Conservation (phyloP, 306 rosid species). For the Crataegus laevigata region DNA sequence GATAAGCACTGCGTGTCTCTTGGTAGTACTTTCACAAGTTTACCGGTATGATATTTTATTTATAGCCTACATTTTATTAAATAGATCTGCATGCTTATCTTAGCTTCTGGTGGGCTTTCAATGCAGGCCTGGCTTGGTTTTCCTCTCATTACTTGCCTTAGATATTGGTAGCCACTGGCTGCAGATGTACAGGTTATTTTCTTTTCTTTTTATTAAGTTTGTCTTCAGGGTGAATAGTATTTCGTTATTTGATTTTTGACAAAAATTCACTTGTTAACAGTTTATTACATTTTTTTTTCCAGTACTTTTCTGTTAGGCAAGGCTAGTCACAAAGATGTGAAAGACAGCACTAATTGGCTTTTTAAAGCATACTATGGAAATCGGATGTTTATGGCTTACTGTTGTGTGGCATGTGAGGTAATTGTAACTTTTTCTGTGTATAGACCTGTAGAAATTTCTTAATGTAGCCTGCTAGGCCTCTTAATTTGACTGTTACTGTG, state of each 20-base stretch:
- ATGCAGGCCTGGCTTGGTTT: conserved; percentile 81
- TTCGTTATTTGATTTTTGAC: background rate
- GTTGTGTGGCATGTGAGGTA: conserved; percentile 95
- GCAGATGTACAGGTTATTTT: conserved; percentile 86
- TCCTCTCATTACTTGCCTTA: conserved; percentile 81
- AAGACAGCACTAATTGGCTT: conserved; percentile 95
- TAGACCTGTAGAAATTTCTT: background rate
- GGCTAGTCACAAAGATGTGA: conserved; percentile 94
- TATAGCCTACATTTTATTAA: conserved; percentile 3
- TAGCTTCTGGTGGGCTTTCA: conserved; percentile 26
- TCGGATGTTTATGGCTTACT: conserved; percentile 94
- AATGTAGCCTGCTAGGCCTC: background rate
- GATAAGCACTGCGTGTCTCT: conserved; percentile 95
- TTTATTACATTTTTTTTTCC: conserved; percentile 24
- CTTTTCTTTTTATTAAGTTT: background rate
- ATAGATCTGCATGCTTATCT: conserved; percentile 20
- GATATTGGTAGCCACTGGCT: conserved; percentile 99
- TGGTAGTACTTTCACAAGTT: conserved; percentile 83
- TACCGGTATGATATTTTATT: conserved; percentile 50
- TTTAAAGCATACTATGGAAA: conserved; percentile 86
- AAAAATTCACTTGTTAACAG: conserved; percentile 4
- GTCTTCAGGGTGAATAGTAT: background rate
- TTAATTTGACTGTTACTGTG: conserved; percentile 17
- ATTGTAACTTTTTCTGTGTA: conserved; percentile 5
- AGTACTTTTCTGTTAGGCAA: conserved; percentile 93